Evolutionary conservation across 805 yeast species (phyloP), one percentile per base, ranked within the genome.

Genomic region (Pichia kluyveri): DNA sequence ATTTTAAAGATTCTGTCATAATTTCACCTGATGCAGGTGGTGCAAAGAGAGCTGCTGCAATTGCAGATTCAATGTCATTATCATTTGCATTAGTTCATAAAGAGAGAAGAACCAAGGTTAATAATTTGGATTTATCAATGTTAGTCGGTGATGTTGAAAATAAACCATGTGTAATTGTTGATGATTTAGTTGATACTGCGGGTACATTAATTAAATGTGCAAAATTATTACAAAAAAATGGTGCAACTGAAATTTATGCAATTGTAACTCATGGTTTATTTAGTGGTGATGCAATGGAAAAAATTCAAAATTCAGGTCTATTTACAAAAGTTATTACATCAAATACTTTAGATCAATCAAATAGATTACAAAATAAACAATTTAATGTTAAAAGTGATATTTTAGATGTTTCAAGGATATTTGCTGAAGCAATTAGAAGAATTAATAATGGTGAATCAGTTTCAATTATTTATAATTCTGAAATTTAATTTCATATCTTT

Each of bases 21-120:
- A 97, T 93, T 34, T 88, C 96, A 1, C 99, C 99, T 0, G 99
- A 93, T 67, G 93, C 97, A 23, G 99, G 99, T 60, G 99, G 99
- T 53, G 99, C 99, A 44, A 93, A 93, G 66, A 72, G 99, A 55
- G 97, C 99, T 32, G 86, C 96, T 1, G 83, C 91, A 1, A 77
- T 93, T 51, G 99, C 99, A 1, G 99, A 93, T 67, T 77, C 85
- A 1, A 69, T 93, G 49, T 89, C 87, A 18, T 77, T 93, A 70
- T 77, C 89, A 27, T 90, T 93, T 70, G 99, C 99, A 0, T 72
- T 93, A 66, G 89, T 93, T 54, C 98, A 93, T 68, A 93, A 93
- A 67, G 99, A 93, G 62, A 74, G 96, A 61, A 72, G 95, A 54
- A 43, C 50, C 4, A 55, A 48, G 17, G 54, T 54, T 10, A 50